Base-by-base conservation (phyloP, 2,329 filamentous ascomycete genomes). In the Epichloe scottii region DNA sequence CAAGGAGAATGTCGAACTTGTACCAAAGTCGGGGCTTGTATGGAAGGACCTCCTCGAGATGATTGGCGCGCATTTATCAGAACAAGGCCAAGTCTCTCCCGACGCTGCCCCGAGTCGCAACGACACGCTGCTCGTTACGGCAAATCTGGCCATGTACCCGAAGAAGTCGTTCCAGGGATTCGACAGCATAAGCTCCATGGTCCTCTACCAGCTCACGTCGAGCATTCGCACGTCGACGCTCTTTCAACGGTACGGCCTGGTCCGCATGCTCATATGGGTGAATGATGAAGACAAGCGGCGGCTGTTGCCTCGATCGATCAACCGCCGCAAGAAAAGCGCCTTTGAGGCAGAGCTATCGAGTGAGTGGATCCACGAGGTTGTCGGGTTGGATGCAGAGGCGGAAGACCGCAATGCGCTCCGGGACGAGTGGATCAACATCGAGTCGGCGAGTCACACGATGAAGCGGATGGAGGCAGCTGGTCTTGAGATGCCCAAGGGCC, bases 221-320 rank as follows among this genome's bases (percentile, higher is more conserved):
- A 73, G 76, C 48, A 78, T 86, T 50, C 74, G 79, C 54, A 69
- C 72, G 2, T 73, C 79, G 47, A 66, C 71, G 0, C 71, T 84
- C 0, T 79, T 94, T 58, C 85, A 95, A 58, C 72, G 73, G 30
- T 90, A 89, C 62, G 91, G 91, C 3, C 76, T 83, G 17, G 82
- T 95, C 3, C 81, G 89, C 46, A 84, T 91, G 72, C 74, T 97
- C 1, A 63, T 90, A 39, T 90, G 89, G 82, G 60, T 82, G 3
- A 74, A 78, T 1, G 71, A 82, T 42, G 70, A 77, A 0, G 84
- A 88, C 51, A 80, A 80, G 56, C 59, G 66, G 6, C 55, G 64
- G 1, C 57, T 87, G 1, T 53, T 95, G 7, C 85, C 90, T 0
- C 77, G 77, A 49, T 68, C 70, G 2, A 61, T 85, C 3, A 65